Evolutionary conservation across 108 stramenopile species (phyloP), one percentile per base, ranked within the genome.

Genomic region (Cyclostephanos invisitatus): DNA sequence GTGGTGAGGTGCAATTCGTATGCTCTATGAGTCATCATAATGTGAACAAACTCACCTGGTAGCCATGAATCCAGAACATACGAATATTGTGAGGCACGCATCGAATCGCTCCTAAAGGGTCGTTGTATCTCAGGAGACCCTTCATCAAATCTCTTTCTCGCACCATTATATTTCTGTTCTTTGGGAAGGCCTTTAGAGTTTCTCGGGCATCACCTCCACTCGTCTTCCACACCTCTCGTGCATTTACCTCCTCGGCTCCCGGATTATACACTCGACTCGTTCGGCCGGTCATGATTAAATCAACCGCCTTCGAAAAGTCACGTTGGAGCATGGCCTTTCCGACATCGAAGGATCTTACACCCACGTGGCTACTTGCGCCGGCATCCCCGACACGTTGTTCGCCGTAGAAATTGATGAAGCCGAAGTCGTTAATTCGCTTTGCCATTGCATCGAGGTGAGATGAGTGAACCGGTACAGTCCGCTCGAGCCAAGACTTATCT

Each of bases 341-440:
- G 40, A 96, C 87, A 51, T 92, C 87, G 69, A 87, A 96, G 1
- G 89, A 80, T 14, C 90, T 74, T 14, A 84, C 82, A 28, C 95
- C 95, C 36, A 89, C 83, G n/a, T 71, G 67, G 25, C 62, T 66
- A 14, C 27, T 18, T 6, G 35, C 35, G 6, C 92, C 95, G 11
- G 95, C 83, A 21, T 73, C 69, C 25, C 95, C 95, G 1, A 96
- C 82, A 12, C 95, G 77, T 77, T 96, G 95, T 63, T 91, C 87
- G 8, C 95, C 95, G 68, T 81, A 96, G 72, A 91, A 96, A 68
- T 96, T 96, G 49, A 96, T 76, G 63, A 96, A 96, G 3, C 92
- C 92, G 58, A 51, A 57, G 6, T 68, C 42, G n/a, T 61, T 59
- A 18, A 94, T 62, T 24, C 89, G 65, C 25, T 84, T 74, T 12